Evolutionary conservation across 176 grass and related monocot species (phyloP), one percentile per base, ranked within the genome.

Genomic region (Zea luxurians): DNA sequence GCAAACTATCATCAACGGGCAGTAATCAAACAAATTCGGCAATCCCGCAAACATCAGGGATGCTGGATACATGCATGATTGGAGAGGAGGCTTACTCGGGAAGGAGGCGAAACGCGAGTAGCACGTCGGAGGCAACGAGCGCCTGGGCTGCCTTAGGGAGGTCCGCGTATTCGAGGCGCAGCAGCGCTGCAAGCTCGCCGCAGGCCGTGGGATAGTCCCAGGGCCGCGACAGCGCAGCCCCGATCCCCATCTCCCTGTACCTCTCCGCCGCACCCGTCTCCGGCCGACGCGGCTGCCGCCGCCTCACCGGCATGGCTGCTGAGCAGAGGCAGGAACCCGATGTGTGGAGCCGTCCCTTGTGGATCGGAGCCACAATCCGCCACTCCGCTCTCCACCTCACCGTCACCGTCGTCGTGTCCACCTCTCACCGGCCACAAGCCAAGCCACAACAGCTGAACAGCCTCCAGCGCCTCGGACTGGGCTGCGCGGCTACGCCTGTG

Each of bases 201-300:
- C 91, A 97, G 20, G 91, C 95, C 74, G 87, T 89, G 10, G 87
- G 71, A 61, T 94, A 97, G 73, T 94, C 91, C 82, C 87, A 86
- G 5, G 83, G 73, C 8, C 89, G 77, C 12, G 77, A 88, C 59
- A 97, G 73, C 55, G 87, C 89, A 8, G 74, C 66, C 58, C 64
- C 80, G 44, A 97, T 80, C 75, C 77, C 74, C 70, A 94, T 69
- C 61, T 92, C 80, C 64, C 71, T 52, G 53, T 94, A 94, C 66
- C 81, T 87, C 67, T 84, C 78, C 66, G 36, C 64, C 58, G 43
- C 78, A 2, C 67, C 77, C 80, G 67, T 84, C 76, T 88, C 80
- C 77, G 46, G 77, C 40, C 53, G 81, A 68, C 61, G 62, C 61
- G 81, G 81, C 44, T 64, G 61, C 47, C 89, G 78, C 46, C 89